Evolutionary conservation across 2,329 filamentous ascomycete species (phyloP), one percentile per base, ranked within the genome.

Genomic region (Xylariaceae sp.): DNA sequence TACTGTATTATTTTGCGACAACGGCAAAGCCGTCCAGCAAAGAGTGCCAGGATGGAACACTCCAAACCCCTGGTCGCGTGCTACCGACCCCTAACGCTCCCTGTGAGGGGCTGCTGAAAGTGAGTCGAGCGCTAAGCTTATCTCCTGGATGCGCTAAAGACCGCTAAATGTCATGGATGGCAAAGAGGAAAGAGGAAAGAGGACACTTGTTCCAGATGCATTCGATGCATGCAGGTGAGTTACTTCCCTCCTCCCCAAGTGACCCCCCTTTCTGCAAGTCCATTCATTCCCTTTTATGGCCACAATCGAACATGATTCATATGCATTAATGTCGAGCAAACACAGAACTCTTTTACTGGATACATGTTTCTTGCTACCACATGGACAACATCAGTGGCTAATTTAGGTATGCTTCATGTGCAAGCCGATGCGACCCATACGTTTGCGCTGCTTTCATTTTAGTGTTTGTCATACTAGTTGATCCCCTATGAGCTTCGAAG

Each of bases 121-220:
- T 11, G 14, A 21, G n/a, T 37, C n/a, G n/a, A n/a, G n/a, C n/a
- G n/a, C n/a, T n/a, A n/a, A n/a, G n/a, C n/a, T n/a, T n/a, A 40
- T 34, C 17, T 19, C 26, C 5, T 8, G 39, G 7, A 36, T 28
- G n/a, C 48, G 36, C 37, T 41, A 51, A 33, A 31, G 16, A 7
- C 34, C 16, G 9, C 47, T 41, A 43, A 34, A 7, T 21, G 21
- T 26, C 19, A 48, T 16, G 14, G 17, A 31, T 14, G 14, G 50
- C 12, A 34, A 44, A 44, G 17, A 6, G 23, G 16, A n/a, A n/a
- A n/a, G n/a, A n/a, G n/a, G n/a, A 51, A 59, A 62, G 16, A 62
- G 60, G 60, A 62, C 60, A 62, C 60, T 56, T 62, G 60, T 62
- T 62, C 60, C 45, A 51, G 51, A 56, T 28, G 34, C 28, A 28